phyloP scores from a whole-genome alignment of 2,329 filamentous ascomycete genomes.

The Xylaria sp. region DNA sequence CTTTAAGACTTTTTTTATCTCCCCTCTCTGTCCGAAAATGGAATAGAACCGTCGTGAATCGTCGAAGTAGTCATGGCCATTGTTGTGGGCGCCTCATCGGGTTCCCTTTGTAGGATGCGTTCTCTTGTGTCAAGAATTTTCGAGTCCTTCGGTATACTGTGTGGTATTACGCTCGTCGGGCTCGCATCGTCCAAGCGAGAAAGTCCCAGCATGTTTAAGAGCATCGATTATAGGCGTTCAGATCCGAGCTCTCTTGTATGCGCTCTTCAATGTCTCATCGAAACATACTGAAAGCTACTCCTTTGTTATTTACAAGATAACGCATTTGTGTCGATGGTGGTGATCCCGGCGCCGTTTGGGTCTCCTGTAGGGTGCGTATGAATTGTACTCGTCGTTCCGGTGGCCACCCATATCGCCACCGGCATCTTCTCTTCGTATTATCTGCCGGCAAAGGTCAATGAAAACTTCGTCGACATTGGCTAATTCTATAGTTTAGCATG shows the following conservation, averaged over 20 bases:
- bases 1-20: background rate
- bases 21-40: background rate
- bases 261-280: background rate
- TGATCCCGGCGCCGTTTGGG: constrained; percentile 41
- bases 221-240: background rate
- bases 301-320: constrained; percentile 48
- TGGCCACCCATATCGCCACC: constrained; percentile 41
- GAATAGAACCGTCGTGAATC: constrained; percentile 2
- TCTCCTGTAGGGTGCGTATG: constrained; percentile 42
- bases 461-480: constrained; percentile 92
- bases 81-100: background rate
- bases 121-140: background rate
- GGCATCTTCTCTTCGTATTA: constrained; percentile 74
- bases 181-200: background rate
- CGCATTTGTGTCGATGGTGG: constrained; percentile 48
- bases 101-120: background rate
- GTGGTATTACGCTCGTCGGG: background rate
- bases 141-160: constrained; percentile 3
- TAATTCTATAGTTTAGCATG: constrained; percentile 35
- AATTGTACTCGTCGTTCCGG: constrained; percentile 50
- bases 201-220: background rate
- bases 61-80: background rate
- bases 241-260: background rate
- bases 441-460: constrained; percentile 81
- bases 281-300: background rate